phyloP scores from a whole-genome alignment of 345 rosid species.

The Xanthoceras sorbifolium region DNA sequence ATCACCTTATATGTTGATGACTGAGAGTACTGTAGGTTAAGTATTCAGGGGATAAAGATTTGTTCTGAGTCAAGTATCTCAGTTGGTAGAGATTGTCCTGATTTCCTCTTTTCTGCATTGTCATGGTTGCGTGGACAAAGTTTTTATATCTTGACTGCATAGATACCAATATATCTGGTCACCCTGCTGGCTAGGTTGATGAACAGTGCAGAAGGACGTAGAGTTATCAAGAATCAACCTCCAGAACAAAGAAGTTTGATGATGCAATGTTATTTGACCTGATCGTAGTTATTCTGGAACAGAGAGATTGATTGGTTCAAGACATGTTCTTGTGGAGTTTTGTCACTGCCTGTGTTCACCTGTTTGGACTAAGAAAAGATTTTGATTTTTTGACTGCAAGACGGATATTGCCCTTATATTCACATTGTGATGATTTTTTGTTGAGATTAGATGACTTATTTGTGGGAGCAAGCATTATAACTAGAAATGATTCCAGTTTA shows the following conservation, averaged over 20 bases:
- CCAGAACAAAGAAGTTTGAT: conserved; percentile 20
- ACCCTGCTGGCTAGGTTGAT: conserved; percentile 24
- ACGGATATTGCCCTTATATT: not conserved
- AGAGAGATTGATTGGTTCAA: conserved; percentile 8
- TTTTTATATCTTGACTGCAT: conserved; percentile 12
- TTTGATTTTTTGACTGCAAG: conserved; percentile 12
- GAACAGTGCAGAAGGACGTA: conserved; percentile 12
- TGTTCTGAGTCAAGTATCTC: conserved; percentile 20
- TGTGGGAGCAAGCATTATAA: conserved; percentile 11
- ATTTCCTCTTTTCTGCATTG: conserved; percentile 13
- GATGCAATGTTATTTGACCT: conserved; percentile 1
- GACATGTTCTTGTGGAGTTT: conserved; percentile 5
- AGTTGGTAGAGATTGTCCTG: conserved; percentile 28
- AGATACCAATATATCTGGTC: not conserved
- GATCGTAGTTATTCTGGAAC: not conserved
- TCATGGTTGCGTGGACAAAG: not conserved
- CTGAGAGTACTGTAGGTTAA: not conserved
- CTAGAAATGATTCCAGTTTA: conserved; percentile 20
- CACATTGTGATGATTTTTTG: not conserved
- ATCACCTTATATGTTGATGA: not conserved
- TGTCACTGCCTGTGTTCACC: not conserved
- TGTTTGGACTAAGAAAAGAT: conserved; percentile 17
- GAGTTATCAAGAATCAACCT: conserved; percentile 9
- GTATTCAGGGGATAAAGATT: conserved; percentile 3
- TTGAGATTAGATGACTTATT: conserved; percentile 11